Base-by-base conservation (phyloP, 176 grass and related monocot genomes). In the Hordeum marinum region DNA sequence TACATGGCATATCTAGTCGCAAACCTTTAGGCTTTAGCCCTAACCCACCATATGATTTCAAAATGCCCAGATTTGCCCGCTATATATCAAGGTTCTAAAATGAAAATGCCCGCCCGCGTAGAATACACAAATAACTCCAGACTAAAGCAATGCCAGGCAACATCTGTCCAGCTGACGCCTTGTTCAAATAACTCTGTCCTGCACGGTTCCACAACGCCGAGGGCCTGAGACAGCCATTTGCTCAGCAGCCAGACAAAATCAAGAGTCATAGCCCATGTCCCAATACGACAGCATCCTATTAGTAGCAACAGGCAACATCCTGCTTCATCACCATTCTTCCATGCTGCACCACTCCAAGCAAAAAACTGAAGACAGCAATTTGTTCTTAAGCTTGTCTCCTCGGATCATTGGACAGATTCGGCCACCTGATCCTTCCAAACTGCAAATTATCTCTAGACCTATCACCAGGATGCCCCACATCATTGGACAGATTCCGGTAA, bases 341-440 rank as follows among this genome's bases (percentile, higher is more conserved):
- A 81, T 80, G 82, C 58, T 40, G 66, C 35, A 34, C 58, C 48
- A 84, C 6, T 13, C 3, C 25, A 24, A 17, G 42, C 41, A 39
- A 39, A 85, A 58, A 80, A 40, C 32, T 74, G 59, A 55, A 80
- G 45, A 72, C 12, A 68, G 17, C 80, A 75, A 14, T 75, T 17
- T 45, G 29, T 63, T 83, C 8, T 84, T 78, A 94, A 10, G 82
- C 73, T 58, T 94, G 90, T 88, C 87, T 92, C 82, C 87, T 90
- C 24, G 68, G 63, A 75, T 80, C 86, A 90, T 88, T 85, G 34
- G 94, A 99, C 60, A 88, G 76, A 90, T 90, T 94, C 13, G 78
- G 85, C 77, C 90, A 91, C 88, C 81, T 89, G 10, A 76, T 80
- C 72, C 77, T 63, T 21, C 88, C 90, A 90, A 86, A 85, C 39